Conservation (phyloP, 1,284 basidiomycete genomes). For the Termitomyces sp. region DNA sequence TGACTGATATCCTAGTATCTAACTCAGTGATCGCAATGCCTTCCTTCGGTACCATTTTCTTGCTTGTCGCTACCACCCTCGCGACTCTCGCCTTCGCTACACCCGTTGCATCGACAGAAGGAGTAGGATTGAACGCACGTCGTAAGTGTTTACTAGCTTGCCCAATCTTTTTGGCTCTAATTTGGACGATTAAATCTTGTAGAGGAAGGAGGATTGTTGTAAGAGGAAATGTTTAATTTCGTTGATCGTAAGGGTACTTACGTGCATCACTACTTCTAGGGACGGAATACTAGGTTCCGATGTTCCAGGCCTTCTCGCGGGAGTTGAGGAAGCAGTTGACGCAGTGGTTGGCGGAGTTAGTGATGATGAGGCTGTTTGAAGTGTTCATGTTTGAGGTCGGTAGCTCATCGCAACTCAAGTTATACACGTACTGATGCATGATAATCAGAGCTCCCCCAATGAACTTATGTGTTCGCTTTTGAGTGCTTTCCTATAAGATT, state of each 20-base stretch:
- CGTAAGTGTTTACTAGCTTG: neutral
- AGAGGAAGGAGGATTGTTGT: neutral
- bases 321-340: no score
- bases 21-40: neutral
- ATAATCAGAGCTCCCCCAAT: no score
- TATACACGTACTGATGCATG: no score
- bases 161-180: neutral
- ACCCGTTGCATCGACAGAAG: neutral
- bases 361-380: no score
- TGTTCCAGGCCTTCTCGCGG: neutral
- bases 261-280: neutral
- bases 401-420: no score
- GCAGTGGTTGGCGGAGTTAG: no score
- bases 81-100: neutral
- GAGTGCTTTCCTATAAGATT: no score
- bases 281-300: no score
- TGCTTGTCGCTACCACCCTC: neutral
- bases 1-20: neutral
- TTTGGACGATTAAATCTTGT: neutral
- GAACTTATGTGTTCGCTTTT: no score
- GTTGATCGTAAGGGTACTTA: neutral
- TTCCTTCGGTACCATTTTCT: neutral
- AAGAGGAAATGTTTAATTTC: neutral
- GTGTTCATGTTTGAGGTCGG: no score
- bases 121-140: neutral